Percentiles rank a stretch among this genome's conserved stretches.
These are phyloP conservation scores for Psilocybe tampanensis DNA, from an alignment of 768 basidiomycete species.

Conservation along the genomic window DNA sequence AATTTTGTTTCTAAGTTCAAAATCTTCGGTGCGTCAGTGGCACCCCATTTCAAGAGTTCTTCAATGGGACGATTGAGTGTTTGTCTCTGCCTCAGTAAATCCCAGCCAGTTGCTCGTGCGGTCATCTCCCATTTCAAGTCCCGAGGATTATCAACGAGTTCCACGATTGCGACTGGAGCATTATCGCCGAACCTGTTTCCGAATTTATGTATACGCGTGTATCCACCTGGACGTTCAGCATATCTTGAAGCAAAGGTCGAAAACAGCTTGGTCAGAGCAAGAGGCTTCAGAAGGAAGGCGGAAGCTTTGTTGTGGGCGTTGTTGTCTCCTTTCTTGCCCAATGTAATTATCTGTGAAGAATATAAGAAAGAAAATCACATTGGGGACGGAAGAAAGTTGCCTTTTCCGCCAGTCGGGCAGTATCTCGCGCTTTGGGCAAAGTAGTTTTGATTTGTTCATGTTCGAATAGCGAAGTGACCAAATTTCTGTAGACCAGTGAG, in stretches of 20 bases:
- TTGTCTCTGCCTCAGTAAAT: constrained; percentile 65
- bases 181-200: constrained; percentile 93
- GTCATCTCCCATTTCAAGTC: constrained; percentile 91
- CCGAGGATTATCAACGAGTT: constrained; percentile 92
- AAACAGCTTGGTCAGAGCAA: constrained; percentile 82
- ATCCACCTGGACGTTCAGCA: constrained; percentile 82
- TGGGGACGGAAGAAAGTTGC: constrained; percentile 33
- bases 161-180: constrained; percentile 88
- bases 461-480: constrained; percentile 92
- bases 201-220: constrained; percentile 91
- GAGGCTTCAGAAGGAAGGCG: constrained; percentile 76
- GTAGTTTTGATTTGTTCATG: constrained; percentile 98
- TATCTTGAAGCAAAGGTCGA: constrained; percentile 80
- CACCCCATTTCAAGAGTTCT: constrained; percentile 56
- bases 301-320: constrained; percentile 72
- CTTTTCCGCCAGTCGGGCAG: constrained; percentile 92
- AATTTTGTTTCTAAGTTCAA: constrained; percentile 51
- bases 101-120: constrained; percentile 86
- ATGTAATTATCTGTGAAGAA: constrained; percentile 74
- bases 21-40: constrained; percentile 43
- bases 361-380: neutral
- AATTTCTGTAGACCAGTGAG: constrained; percentile 56
- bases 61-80: constrained; percentile 41
- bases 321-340: constrained; percentile 84
- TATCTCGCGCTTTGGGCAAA: constrained; percentile 90